These are phyloP conservation scores for Echinosphaeria canescens DNA, from an alignment of 2,329 filamentous ascomycete genomes.

Conservation along the genomic window DNA sequence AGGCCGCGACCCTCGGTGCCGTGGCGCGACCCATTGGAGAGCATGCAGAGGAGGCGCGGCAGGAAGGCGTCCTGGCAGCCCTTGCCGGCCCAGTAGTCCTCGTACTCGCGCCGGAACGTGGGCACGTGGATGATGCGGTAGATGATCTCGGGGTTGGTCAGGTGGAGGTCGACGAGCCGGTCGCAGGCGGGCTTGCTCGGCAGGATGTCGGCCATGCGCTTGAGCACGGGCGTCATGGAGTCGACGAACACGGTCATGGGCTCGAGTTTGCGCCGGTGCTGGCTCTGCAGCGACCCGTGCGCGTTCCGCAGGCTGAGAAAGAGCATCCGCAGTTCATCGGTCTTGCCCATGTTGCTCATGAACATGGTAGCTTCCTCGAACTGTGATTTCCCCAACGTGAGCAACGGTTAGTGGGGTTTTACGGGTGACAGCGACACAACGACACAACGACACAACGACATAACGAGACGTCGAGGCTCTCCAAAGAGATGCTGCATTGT, in stretches of 20 bases:
- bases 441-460: too few species aligned
- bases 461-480: too few species aligned
- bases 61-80: slow-evolving; percentile 25
- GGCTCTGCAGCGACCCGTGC: slow-evolving; percentile 22
- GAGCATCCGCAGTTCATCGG: slow-evolving; percentile 17
- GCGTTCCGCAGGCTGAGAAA: slow-evolving; percentile 22
- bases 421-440: background rate
- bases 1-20: slow-evolving; percentile 26
- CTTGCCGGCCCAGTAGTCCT: slow-evolving; percentile 26
- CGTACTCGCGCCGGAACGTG: slow-evolving; percentile 26
- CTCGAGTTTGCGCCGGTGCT: slow-evolving; percentile 20
- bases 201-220: slow-evolving; percentile 33
- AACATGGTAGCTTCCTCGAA: slow-evolving; percentile 31
- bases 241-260: slow-evolving; percentile 34
- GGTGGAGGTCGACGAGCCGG: slow-evolving; percentile 23
- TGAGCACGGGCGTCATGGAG: slow-evolving; percentile 33
- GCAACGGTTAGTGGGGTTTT: background rate
- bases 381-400: slow-evolving; percentile 8
- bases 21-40: slow-evolving; percentile 30
- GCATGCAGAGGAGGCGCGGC: slow-evolving; percentile 26
- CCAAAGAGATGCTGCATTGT: slow-evolving; percentile 1
- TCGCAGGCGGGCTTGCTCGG: slow-evolving; percentile 28
- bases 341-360: slow-evolving; percentile 17
- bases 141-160: slow-evolving; percentile 26
- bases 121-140: slow-evolving; percentile 30